Conservation (phyloP, 306 rosid species). For the Styphnolobium japonicum region DNA sequence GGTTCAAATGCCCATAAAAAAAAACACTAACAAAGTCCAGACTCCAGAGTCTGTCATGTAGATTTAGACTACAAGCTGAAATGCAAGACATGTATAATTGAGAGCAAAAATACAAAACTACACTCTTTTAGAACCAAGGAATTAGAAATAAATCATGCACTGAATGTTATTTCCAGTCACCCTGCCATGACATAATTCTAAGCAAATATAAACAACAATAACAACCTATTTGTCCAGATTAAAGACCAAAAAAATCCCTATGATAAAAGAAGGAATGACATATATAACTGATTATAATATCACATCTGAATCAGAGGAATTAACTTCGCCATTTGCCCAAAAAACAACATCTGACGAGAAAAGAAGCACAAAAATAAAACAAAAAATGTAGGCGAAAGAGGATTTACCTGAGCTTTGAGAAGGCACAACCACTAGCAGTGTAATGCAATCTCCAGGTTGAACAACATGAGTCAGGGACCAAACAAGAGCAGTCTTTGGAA, state of each 20-base stretch:
- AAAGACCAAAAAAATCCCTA: background rate
- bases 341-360: background rate
- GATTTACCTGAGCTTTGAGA: slow-evolving; percentile 77
- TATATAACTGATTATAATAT: background rate
- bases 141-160: background rate
- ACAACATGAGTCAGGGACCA: slow-evolving; percentile 99
- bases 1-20: background rate
- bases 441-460: slow-evolving; percentile 96
- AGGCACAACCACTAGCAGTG: slow-evolving; percentile 89
- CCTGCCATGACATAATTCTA: background rate
- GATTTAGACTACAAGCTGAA: background rate
- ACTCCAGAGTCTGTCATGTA: background rate
- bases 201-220: background rate
- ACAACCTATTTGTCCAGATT: background rate
- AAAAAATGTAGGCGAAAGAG: slow-evolving; percentile 23
- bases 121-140: background rate
- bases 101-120: background rate
- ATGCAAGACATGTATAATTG: background rate
- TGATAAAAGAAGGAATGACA: background rate
- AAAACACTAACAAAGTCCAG: background rate
- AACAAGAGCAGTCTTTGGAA: slow-evolving; percentile 89
- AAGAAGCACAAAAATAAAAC: slow-evolving; percentile 2
- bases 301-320: background rate
- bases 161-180: background rate
- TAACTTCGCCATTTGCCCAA: background rate